Conservation (phyloP, 345 rosid genomes). For the Aurinia saxatilis region DNA sequence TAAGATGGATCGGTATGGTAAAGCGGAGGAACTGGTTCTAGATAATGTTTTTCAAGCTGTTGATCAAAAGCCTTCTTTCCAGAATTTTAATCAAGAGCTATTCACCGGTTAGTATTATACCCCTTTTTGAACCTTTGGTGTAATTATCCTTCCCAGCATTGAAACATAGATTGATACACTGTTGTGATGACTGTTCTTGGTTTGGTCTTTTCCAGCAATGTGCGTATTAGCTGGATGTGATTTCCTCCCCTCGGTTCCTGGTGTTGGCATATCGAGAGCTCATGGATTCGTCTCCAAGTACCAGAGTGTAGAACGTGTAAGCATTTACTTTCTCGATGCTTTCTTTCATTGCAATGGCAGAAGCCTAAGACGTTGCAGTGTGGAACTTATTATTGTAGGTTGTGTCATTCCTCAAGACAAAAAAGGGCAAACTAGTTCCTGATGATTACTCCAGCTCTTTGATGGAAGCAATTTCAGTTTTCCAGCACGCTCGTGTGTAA, state of each 20-base stretch:
- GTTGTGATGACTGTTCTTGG: conserved; percentile 2
- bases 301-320: conserved; percentile 67
- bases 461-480: conserved; percentile 72
- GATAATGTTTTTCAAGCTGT: conserved; percentile 51
- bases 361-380: background rate
- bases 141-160: background rate
- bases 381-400: conserved; percentile 31
- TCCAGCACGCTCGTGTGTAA: conserved; percentile 73
- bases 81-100: conserved; percentile 46
- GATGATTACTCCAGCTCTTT: conserved; percentile 67
- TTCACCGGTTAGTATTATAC: conserved; percentile 45
- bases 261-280: conserved; percentile 80
- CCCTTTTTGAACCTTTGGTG: background rate
- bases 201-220: conserved; percentile 51
- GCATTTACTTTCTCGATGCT: conserved; percentile 23
- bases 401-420: conserved; percentile 65
- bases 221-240: conserved; percentile 94
- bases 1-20: conserved; percentile 89
- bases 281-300: conserved; percentile 63
- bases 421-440: conserved; percentile 68
- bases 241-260: conserved; percentile 86
- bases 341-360: background rate
- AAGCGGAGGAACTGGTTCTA: conserved; percentile 61
- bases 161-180: background rate
- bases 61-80: conserved; percentile 54